Base-by-base conservation (phyloP, 2,329 filamentous ascomycete genomes). In the Tricladium varicosporioides region DNA sequence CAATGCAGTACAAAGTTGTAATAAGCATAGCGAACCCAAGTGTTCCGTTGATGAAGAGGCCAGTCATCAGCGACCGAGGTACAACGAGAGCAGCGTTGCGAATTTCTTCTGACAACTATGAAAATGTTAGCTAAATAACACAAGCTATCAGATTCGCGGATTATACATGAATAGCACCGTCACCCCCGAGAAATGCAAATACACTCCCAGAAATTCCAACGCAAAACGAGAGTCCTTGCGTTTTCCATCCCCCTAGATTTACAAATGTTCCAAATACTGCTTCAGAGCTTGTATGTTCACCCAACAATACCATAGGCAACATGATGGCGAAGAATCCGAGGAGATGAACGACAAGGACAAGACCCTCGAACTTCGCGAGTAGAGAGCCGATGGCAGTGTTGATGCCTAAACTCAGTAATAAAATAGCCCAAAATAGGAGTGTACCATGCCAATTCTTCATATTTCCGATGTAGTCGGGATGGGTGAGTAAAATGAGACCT, bases 391-490 rank as follows among this genome's bases (percentile, higher is more conserved):
- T 66, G 18, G 73, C 64, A 0, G 74, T 77, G 63, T 79, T 80
- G 65, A 79, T 70, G 11, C 76, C 57, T 2, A 75, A 67, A 5
- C 71, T 71, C 19, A 76, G 63, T 8, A 67, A 60, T 2, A 75
- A 66, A 55, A 76, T 69, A 4, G 72, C 75, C 45, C 74, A 76
- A 19, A 74, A 68, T 8, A 78, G 54, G 3, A 78, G 65, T 0
- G 73, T 74, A 18, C 71, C 74, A 40, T 77, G 75, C 74, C 74
- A 78, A n/a, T n/a, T n/a, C n/a, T n/a, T n/a, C n/a, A n/a, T n/a
- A n/a, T n/a, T n/a, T n/a, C n/a, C n/a, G n/a, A n/a, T n/a, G n/a
- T n/a, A n/a, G n/a, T n/a, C 22, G 64, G 59, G 22, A 74, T 47
- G 10, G 67, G 67, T 8, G 58, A 58, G 56, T 76, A 76, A 2